Percentiles rank a stretch among this genome's conserved stretches.
Evolutionary conservation across 768 basidiomycete genomes (phyloP).

Genomic region (Mycena capillaripes): DNA sequence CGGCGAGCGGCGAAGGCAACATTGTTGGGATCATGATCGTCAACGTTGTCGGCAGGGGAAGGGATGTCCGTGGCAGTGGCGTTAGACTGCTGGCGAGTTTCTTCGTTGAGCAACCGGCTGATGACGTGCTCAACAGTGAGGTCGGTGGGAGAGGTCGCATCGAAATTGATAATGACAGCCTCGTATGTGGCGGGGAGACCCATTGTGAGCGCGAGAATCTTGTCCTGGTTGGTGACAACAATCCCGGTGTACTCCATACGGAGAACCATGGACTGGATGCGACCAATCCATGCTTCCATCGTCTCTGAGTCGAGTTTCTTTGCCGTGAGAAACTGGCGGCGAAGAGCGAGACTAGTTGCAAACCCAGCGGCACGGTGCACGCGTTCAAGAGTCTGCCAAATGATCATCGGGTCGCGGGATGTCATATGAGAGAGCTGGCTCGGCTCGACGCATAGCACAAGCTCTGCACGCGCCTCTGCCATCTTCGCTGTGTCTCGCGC

Average conservation of each 20-base stretch:
- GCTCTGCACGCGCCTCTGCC: constrained; percentile 23
- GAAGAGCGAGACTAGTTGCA: constrained; percentile 18
- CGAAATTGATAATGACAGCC: constrained; percentile 27
- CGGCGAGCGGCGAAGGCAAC: constrained; percentile 13
- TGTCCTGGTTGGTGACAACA: constrained; percentile 5
- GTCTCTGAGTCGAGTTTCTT: constrained; percentile 11
- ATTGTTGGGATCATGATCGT: constrained; percentile 26
- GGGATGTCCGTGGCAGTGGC: neutral
- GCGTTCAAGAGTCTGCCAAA: constrained; percentile 4
- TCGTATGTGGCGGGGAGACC: constrained; percentile 27
- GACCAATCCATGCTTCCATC: constrained; percentile 23
- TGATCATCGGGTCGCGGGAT: constrained; percentile 9
- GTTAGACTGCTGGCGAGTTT: constrained; percentile 4
- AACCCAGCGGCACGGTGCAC: constrained; percentile 24
- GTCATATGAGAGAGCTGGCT: constrained; percentile 19
- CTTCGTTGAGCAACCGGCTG: constrained; percentile 24
- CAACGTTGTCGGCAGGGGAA: neutral
- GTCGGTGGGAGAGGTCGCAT: constrained; percentile 18
- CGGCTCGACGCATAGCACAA: constrained; percentile 8
- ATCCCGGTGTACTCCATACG: constrained; percentile 4
- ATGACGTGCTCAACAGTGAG: constrained; percentile 25
- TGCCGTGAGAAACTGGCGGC: constrained; percentile 19
- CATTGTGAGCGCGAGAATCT: constrained; percentile 24
- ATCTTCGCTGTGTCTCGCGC: constrained; percentile 5
- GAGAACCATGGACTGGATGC: constrained; percentile 15